phyloP scores from a whole-genome alignment of 2,329 filamentous ascomycete species.

The Penicillium thymicola region DNA sequence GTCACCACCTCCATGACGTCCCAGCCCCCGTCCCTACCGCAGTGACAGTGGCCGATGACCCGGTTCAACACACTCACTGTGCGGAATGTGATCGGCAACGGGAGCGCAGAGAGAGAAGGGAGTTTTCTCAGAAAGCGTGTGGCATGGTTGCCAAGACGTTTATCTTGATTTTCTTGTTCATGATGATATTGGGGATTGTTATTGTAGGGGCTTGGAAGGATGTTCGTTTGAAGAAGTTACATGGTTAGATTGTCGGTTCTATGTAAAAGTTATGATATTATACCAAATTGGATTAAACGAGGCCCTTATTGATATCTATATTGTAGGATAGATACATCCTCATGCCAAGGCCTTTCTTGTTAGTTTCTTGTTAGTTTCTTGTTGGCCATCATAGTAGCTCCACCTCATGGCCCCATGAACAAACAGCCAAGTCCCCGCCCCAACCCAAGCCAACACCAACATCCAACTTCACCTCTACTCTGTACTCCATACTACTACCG shows the following conservation, averaged over 20 bases:
- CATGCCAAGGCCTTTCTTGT: not conserved
- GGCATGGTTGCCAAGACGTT: constrained; percentile 13
- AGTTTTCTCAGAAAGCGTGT: constrained; percentile 1
- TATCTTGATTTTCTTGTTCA: constrained; percentile 8
- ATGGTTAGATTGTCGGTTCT: not conserved
- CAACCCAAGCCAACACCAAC: too few relatives aligned
- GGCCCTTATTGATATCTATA: not conserved
- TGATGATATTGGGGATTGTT: constrained; percentile 16
- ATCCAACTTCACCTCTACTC: not conserved
- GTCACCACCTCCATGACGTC: not conserved
- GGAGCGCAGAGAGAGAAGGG: constrained; percentile 10
- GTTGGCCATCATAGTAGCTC: not conserved
- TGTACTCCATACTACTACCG: not conserved
- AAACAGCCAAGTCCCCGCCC: not conserved
- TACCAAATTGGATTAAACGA: not conserved
- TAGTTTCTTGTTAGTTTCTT: not conserved
- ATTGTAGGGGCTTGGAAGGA: constrained; percentile 1
- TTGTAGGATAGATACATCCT: too few relatives aligned
- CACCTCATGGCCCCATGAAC: not conserved
- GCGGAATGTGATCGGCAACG: constrained; percentile 16
- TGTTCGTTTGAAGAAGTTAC: not conserved
- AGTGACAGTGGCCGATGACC: not conserved
- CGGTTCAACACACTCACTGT: constrained; percentile 14
- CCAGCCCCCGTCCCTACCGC: not conserved
- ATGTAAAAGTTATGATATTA: not conserved